Evolutionary conservation across 768 basidiomycete genomes (phyloP), one percentile per base, ranked within the genome.

Genomic region (Leccinum olivaceopallidum): DNA sequence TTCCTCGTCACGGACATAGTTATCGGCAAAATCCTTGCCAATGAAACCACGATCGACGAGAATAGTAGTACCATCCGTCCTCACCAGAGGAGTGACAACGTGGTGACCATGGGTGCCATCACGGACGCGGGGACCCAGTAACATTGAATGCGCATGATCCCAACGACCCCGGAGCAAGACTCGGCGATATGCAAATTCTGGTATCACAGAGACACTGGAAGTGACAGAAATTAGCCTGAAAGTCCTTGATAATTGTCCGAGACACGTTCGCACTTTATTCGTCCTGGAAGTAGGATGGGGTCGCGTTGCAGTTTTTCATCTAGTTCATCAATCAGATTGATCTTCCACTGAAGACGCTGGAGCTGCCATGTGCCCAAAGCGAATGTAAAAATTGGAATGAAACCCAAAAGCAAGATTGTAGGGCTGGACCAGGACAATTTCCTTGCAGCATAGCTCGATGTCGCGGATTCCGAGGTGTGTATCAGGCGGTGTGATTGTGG

Each of bases 301-400:
- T 84, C 85, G 16, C 89, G 80, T 63, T 89, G 82, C 37, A 98
- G 77, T 75, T 97, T 96, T 74, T 92, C 87, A 71, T 97, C 90
- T 37, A 98, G 80, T 68, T 98, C 92, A 65, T 97, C 92, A 63
- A 98, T 98, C 24, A 22, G 22, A 50, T 26, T 50, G 49, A 50
- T 50, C 49, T 50, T 50, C 49, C 49, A 50, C 49, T 26, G 49
- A 26, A 50, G 49, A 26, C 26, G 49, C 49, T 50, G 84, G 34
- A 99, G 78, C 76, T 99, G 97, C 96, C 96, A 98, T 20, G 86
- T 84, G 18, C 97, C 96, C 62, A 99, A 79, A 16, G 82, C 89
- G 65, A 95, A 94, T 0, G 94, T 94, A 70, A 97, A 87, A 61
- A 98, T 77, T 1, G 97, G 97, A 58, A 97, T 90, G 65, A 90